Evolutionary conservation across 495 filamentous ascomycete genomes (phyloP).

Genomic region (Aspergillus leporis): DNA sequence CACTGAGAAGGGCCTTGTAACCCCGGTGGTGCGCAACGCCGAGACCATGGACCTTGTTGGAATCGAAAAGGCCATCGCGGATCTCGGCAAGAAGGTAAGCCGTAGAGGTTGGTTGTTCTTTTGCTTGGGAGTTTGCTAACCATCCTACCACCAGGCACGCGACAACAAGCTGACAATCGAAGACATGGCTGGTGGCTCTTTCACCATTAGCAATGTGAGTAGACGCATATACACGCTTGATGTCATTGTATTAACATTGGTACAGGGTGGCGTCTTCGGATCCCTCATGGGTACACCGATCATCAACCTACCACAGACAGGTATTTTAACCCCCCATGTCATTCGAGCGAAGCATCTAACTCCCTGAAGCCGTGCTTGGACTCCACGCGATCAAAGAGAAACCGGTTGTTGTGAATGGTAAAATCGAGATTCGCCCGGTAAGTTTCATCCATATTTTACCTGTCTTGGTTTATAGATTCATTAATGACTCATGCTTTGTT

Average conservation of each 20-base stretch:
- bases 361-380: conserved; percentile 72
- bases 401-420: conserved; percentile 84
- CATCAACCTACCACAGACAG: conserved; percentile 94
- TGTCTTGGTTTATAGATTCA: neutral
- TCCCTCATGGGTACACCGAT: conserved; percentile 98
- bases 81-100: conserved; percentile 87
- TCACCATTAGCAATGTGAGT: conserved; percentile 93
- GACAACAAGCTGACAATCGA: conserved; percentile 98
- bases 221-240: neutral
- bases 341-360: conserved; percentile 20
- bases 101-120: neutral
- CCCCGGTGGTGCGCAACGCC: conserved; percentile 91
- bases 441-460: conserved; percentile 19
- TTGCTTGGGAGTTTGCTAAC: conserved; percentile 8
- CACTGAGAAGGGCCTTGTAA: conserved; percentile 96
- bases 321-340: conserved; percentile 25
- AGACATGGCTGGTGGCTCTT: conserved; percentile 98
- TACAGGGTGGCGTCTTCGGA: conserved; percentile 68
- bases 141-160: conserved; percentile 60
- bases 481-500: conserved; percentile 26
- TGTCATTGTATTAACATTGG: conserved; percentile 22
- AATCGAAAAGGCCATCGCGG: conserved; percentile 90
- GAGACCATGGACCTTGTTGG: conserved; percentile 83
- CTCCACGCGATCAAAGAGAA: conserved; percentile 98
- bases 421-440: conserved; percentile 87